Base-by-base conservation (phyloP, 2,329 filamentous ascomycete genomes). In the Xylariomycetidae sp. region DNA sequence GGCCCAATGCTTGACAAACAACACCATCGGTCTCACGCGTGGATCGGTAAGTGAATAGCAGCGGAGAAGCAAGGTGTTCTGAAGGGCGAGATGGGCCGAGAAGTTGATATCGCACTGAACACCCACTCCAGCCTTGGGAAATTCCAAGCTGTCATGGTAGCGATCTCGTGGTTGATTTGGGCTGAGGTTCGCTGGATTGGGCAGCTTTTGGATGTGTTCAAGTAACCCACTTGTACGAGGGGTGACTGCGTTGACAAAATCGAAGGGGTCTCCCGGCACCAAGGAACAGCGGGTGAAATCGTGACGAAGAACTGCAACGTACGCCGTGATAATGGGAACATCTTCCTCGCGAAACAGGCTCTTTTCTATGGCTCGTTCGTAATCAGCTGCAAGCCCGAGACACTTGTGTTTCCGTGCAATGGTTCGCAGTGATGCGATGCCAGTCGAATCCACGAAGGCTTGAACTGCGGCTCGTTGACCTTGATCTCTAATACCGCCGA, bases 61-160 rank as follows among this genome's bases (percentile, higher is more conserved):
- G 24, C 84, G 78, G 19, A 95, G 72, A 24, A 95, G 74, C 20
- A 76, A 64, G 0, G 88, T 93, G 56, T 95, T 95, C 44, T 92
- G 82, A 3, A 94, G 67, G 2, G 82, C 87, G 3, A 95, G 73
- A 27, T 85, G 78, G 13, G 88, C 88, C 2, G 83, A 83, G 54
- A 95, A 95, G 58, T 94, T 94, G 67, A 95, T 86, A 53, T 95
- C 87, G 54, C 85, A 92, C 54, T 89, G 85, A 10, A 90, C 84
- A n/a, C 87, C 87, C 18, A 82, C 74, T 4, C 80, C 81, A 7
- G 67, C 65, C 50, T 85, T 85, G 5, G 85, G 84, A 37, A 90
- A 90, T 55, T 92, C 86, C 2, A 93, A 72, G 16, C 66, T 65
- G 47, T 80, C 72, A 38, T 61, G 64, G 52, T 73, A 74, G 19